A percentile compares a stretch with the other conserved stretches of the same genome.
Conservation (phyloP, 345 rosid species). For the Eutrema yunnanense region DNA sequence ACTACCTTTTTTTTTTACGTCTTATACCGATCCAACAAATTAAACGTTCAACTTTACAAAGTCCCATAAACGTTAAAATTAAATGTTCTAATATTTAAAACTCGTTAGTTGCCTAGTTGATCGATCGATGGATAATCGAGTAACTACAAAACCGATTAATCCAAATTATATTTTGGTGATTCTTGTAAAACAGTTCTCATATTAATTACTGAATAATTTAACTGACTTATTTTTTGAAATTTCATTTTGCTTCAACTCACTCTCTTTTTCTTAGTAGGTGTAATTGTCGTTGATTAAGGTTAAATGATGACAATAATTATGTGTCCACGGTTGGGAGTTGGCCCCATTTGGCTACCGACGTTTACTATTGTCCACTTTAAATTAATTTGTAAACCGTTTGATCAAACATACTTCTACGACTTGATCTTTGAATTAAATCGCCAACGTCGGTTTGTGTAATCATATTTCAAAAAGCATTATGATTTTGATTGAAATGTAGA, state of each 20-base stretch:
- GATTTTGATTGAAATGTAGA: slow-evolving; percentile 11
- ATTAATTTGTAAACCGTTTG: slow-evolving; percentile 11
- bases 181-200: background rate
- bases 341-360: slow-evolving; percentile 30
- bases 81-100: background rate
- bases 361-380: slow-evolving; percentile 14
- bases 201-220: background rate
- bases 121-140: background rate
- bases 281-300: slow-evolving; percentile 24
- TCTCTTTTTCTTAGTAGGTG: background rate
- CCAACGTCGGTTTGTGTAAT: slow-evolving; percentile 20
- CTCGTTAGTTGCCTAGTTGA: background rate
- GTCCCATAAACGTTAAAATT: background rate
- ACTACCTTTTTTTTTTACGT: background rate
- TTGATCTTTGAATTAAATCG: slow-evolving; percentile 1
- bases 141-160: background rate
- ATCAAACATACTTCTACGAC: background rate
- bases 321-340: slow-evolving; percentile 22
- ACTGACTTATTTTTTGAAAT: background rate
- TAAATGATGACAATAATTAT: slow-evolving; percentile 10
- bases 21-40: background rate
- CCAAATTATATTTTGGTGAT: background rate
- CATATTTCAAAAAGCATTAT: slow-evolving; percentile 21
- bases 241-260: background rate
- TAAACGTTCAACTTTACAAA: background rate